Percentiles rank a stretch among this genome's conserved stretches.
Evolutionary conservation across 2,329 filamentous ascomycete species (phyloP).

Genomic region (Colletotrichum sp.): DNA sequence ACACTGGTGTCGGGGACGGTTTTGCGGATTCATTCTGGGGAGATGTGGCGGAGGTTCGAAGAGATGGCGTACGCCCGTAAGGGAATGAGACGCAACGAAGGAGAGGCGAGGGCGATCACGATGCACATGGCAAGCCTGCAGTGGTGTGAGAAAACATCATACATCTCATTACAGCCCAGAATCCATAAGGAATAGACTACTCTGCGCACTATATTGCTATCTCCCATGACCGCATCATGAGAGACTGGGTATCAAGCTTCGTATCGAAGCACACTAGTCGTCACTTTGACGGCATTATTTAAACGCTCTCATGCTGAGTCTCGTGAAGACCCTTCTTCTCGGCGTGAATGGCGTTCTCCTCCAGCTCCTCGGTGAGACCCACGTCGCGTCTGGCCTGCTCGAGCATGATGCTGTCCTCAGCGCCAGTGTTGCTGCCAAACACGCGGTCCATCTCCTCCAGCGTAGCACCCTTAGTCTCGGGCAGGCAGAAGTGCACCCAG

Average conservation of each 20-base stretch:
- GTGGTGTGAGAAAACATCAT: background rate
- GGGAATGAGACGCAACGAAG: background rate
- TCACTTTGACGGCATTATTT: background rate
- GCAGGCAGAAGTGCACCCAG: constrained; percentile 56
- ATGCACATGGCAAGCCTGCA: background rate
- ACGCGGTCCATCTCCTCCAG: constrained; percentile 61
- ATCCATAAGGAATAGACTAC: background rate
- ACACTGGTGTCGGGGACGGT: background rate
- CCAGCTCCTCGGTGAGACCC: constrained; percentile 20
- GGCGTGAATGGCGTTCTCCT: constrained; percentile 9
- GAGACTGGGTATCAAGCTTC: background rate
- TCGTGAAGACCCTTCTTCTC: constrained; percentile 22
- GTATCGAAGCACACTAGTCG: background rate
- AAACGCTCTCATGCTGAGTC: background rate
- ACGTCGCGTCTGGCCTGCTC: constrained; percentile 26
- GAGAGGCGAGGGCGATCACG: background rate
- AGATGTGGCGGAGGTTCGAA: background rate
- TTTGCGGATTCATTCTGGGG: background rate
- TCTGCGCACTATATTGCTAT: background rate
- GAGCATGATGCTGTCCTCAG: constrained; percentile 27
- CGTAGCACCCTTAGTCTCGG: constrained; percentile 60
- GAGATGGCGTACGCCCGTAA: background rate
- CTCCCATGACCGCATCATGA: background rate
- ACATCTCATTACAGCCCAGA: background rate
- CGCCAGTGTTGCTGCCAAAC: constrained; percentile 45